Percentiles rank a stretch among this genome's conserved stretches.
Conservation (phyloP, 257 asterid species). For the Capsicum rhomboideum region DNA sequence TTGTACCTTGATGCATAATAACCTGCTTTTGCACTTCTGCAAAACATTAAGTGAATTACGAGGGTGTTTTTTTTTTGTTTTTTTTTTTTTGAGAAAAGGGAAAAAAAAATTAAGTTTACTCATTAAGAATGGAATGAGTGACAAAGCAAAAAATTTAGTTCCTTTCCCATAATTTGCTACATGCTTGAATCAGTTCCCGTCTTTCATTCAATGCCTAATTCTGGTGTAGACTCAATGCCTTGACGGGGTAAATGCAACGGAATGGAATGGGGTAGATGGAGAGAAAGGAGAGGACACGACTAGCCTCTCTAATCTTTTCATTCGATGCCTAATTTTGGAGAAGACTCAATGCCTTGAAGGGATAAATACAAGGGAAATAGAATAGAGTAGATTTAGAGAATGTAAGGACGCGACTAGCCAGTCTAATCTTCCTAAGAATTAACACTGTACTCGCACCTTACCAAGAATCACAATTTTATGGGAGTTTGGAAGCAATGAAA, state of each 20-base stretch:
- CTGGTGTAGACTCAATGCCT: not conserved
- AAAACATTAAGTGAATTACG: constrained; percentile 1
- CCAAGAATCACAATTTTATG: not conserved
- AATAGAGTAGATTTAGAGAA: not conserved
- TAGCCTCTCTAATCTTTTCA: not conserved
- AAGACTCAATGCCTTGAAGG: not conserved
- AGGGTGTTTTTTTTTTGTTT: too few relatives aligned
- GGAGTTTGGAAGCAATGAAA: not conserved
- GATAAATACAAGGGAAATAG: not conserved
- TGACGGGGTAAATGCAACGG: not conserved
- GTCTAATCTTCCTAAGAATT: not conserved
- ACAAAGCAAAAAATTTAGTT: not conserved
- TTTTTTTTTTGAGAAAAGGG: too few relatives aligned
- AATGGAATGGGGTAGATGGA: not conserved
- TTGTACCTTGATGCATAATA: constrained; percentile 80
- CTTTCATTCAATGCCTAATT: constrained; percentile 2
- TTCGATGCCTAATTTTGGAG: not conserved
- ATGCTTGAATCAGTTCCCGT: constrained; percentile 1
- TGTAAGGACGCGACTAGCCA: not conserved
- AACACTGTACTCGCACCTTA: not conserved
- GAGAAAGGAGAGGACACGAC: not conserved
- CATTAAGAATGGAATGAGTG: not conserved
- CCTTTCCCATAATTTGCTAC: not conserved
- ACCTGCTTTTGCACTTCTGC: constrained; percentile 96
- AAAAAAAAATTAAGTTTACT: too few relatives aligned